These are phyloP conservation scores for Cladophialophora yegresii DNA, from an alignment of 2,329 filamentous ascomycete species.

Conservation along the genomic window DNA sequence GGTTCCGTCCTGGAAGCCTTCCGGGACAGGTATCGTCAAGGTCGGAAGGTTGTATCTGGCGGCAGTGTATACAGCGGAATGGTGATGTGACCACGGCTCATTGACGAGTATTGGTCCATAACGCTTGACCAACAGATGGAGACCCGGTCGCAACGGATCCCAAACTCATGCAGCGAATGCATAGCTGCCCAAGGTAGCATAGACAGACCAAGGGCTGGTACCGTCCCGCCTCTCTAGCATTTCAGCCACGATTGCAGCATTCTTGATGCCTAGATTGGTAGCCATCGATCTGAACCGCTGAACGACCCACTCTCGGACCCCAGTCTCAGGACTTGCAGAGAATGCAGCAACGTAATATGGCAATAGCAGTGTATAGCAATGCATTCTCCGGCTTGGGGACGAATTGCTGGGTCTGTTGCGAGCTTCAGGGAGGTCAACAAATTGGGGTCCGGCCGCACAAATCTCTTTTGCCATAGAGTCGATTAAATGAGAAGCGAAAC, in stretches of 20 bases:
- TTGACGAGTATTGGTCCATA: not conserved
- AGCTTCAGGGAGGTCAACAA: slow-evolving; percentile 23
- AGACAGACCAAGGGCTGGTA: slow-evolving; percentile 33
- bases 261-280: slow-evolving; percentile 23
- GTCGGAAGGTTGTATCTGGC: not conserved
- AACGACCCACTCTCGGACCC: slow-evolving; percentile 32
- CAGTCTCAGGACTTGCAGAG: slow-evolving; percentile 23
- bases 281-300: slow-evolving; percentile 29
- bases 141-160: no score
- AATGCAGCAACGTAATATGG: slow-evolving; percentile 35
- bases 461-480: slow-evolving; percentile 39
- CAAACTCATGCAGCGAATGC: slow-evolving; percentile 34
- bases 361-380: slow-evolving; percentile 35
- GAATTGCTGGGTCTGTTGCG: not conserved
- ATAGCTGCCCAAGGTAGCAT: slow-evolving; percentile 37
- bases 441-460: slow-evolving; percentile 41
- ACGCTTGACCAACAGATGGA: not conserved
- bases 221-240: slow-evolving; percentile 26
- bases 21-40: not conserved
- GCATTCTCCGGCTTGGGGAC: slow-evolving; percentile 19
- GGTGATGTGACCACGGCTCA: not conserved
- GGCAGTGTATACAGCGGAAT: no score
- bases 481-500: slow-evolving; percentile 33
- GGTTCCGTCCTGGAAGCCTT: not conserved
- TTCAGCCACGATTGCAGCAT: slow-evolving; percentile 30